Conservation (phyloP, 73 alveolate species). For the Breviolum minutum region DNA sequence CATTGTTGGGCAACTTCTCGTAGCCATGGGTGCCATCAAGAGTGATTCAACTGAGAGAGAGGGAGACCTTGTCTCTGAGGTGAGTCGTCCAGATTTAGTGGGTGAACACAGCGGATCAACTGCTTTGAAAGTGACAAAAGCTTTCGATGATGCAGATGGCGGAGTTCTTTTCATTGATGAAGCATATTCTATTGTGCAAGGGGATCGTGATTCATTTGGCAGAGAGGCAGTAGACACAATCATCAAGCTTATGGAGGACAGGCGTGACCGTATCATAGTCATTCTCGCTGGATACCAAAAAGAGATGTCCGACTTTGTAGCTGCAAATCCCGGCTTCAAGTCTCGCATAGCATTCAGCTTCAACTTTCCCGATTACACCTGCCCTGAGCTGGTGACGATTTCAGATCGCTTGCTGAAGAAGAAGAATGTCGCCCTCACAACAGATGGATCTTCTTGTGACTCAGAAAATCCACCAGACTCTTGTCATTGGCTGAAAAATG, state of each 20-base stretch:
- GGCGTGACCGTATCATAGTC: conserved; percentile 73
- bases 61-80: conserved; percentile 25
- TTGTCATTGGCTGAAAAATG: conserved; percentile 21
- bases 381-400: conserved; percentile 69
- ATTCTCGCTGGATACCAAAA: conserved; percentile 50
- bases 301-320: conserved; percentile 74
- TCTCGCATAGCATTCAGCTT: conserved; percentile 52
- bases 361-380: conserved; percentile 66
- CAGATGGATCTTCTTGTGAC: background rate
- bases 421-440: conserved; percentile 23
- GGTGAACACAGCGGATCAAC: conserved; percentile 48
- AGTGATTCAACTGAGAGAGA: background rate
- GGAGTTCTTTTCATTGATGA: conserved; percentile 71
- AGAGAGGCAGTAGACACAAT: conserved; percentile 81
- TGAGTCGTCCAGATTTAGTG: conserved; percentile 56
- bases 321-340: conserved; percentile 68
- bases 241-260: conserved; percentile 86
- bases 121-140: conserved; percentile 32
- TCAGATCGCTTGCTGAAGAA: conserved; percentile 53
- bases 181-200: conserved; percentile 47
- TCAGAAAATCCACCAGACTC: conserved; percentile 1
- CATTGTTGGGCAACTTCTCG: conserved; percentile 38
- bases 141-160: conserved; percentile 20
- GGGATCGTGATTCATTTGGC: conserved; percentile 26
- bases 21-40: conserved; percentile 77